phyloP scores from a whole-genome alignment of 208 protist genomes.

The Leishmania braziliensis region DNA sequence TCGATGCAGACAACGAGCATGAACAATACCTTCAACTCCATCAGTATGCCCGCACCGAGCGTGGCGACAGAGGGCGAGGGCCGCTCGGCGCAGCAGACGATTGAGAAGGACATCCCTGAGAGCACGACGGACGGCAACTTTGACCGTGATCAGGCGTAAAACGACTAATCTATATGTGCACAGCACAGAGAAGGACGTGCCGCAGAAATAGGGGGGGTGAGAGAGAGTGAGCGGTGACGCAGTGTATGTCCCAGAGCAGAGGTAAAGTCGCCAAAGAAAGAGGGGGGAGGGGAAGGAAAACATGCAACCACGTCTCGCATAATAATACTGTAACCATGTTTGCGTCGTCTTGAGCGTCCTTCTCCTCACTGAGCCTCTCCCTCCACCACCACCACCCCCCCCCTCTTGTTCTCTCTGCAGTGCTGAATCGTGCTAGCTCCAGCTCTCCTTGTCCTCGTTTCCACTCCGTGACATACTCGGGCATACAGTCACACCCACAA shows the following conservation, averaged over 20 bases:
- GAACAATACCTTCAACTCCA: conserved; percentile 31
- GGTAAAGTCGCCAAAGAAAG: not conserved
- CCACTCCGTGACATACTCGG: not conserved
- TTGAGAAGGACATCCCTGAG: conserved; percentile 59
- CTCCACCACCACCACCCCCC: not conserved
- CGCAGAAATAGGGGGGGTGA: not conserved
- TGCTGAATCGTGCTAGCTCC: not conserved
- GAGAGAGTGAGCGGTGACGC: not conserved
- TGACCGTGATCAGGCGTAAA: conserved; percentile 29
- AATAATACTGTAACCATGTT: not conserved
- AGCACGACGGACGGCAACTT: conserved; percentile 41
- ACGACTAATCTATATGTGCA: not conserved
- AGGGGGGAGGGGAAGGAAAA: not conserved
- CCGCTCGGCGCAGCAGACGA: conserved; percentile 80
- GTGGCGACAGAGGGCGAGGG: conserved; percentile 71
- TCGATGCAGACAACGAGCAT: conserved; percentile 21
- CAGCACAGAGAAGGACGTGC: not conserved
- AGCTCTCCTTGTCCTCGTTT: not conserved
- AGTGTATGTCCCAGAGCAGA: too few relatives aligned
- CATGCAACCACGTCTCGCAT: not conserved
- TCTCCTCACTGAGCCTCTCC: not conserved
- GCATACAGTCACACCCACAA: not conserved
- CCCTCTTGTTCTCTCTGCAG: not conserved
- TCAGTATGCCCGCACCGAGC: conserved; percentile 25
- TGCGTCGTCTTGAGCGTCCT: not conserved